These are phyloP conservation scores for Firmiana major DNA, from an alignment of 345 rosid species.

Conservation along the genomic window DNA sequence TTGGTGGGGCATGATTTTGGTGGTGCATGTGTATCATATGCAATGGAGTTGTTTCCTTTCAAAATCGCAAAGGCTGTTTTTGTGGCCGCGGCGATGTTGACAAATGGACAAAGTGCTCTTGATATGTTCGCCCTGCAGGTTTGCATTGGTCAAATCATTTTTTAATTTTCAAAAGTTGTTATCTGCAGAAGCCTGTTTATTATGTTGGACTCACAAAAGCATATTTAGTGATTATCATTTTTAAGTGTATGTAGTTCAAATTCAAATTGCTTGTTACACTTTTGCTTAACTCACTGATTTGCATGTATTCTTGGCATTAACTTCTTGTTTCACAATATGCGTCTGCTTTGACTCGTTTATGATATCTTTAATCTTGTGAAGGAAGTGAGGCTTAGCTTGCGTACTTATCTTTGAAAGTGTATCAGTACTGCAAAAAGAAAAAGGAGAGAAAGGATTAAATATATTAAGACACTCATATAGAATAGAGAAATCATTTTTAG, in stretches of 20 bases:
- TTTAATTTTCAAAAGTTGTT: too few relatives aligned
- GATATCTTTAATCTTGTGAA: neutral
- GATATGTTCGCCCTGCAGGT: constrained; percentile 80
- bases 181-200: neutral
- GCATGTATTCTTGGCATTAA: neutral
- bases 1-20: constrained; percentile 97
- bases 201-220: neutral
- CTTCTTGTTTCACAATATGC: constrained; percentile 1
- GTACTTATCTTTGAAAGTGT: neutral
- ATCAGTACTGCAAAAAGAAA: neutral
- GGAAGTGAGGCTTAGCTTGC: neutral
- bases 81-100: constrained; percentile 81
- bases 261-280: neutral
- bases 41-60: constrained; percentile 78
- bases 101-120: constrained; percentile 64
- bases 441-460: too few relatives aligned
- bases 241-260: neutral
- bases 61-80: constrained; percentile 74
- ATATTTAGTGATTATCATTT: neutral
- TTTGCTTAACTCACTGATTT: neutral
- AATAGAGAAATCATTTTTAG: too few relatives aligned
- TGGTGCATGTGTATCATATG: constrained; percentile 82
- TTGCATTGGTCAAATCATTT: constrained; percentile 11
- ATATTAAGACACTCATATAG: neutral
- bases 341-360: neutral